phyloP scores from a whole-genome alignment of 495 filamentous ascomycete species.

The Trichoderma erinaceum region DNA sequence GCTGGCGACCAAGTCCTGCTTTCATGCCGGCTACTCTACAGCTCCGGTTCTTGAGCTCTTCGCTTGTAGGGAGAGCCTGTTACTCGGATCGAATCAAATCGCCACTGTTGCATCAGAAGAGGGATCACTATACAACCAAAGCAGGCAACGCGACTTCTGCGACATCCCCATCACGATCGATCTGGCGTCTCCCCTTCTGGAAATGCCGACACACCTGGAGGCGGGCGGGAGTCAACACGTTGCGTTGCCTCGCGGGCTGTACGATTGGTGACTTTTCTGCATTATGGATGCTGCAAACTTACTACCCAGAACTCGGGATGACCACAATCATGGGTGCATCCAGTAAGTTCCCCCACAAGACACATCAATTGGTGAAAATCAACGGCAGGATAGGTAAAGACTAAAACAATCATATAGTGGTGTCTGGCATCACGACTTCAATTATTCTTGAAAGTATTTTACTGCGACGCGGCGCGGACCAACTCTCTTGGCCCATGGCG shows the following conservation, averaged over 20 bases:
- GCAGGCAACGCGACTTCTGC: neutral
- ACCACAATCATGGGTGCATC: conserved; percentile 35
- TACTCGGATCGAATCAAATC: neutral
- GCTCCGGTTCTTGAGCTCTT: neutral
- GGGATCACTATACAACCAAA: neutral
- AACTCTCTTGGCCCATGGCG: conserved; percentile 33
- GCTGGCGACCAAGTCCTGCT: neutral
- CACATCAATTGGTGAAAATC: neutral
- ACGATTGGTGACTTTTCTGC: conserved; percentile 40
- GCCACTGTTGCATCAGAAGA: neutral
- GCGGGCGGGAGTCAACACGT: conserved; percentile 39
- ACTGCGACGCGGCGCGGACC: conserved; percentile 35
- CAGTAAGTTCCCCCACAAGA: conserved; percentile 23
- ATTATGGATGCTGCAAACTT: conserved; percentile 29
- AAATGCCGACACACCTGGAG: conserved; percentile 22
- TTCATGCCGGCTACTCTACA: neutral
- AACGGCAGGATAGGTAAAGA: neutral
- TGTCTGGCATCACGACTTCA: conserved; percentile 37
- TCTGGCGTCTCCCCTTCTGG: neutral
- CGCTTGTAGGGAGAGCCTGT: neutral
- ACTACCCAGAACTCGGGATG: conserved; percentile 34
- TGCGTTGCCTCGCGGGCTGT: conserved; percentile 40
- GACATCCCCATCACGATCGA: neutral
- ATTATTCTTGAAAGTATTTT: conserved; percentile 41
- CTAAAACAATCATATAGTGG: conserved; percentile 29